Evolutionary conservation across 768 basidiomycete species (phyloP).

Genomic region (Auricularia cornea): DNA sequence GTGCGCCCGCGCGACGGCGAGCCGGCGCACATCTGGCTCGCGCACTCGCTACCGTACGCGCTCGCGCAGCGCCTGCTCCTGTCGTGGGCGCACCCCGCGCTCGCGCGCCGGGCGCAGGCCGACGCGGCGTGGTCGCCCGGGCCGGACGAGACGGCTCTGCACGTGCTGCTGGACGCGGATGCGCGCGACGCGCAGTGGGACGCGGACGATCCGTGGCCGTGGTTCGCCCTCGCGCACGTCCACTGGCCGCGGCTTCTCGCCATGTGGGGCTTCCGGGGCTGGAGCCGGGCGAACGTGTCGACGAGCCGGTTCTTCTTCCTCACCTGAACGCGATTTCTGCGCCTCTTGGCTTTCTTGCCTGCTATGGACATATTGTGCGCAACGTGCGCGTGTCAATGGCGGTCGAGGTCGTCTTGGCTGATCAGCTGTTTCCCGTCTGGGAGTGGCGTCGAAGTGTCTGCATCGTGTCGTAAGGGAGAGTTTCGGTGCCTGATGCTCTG

Average conservation of each 20-base stretch:
- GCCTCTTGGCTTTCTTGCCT: no score
- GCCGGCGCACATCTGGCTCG: neutral
- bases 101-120: neutral
- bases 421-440: no score
- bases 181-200: neutral
- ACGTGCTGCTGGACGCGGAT: neutral
- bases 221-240: neutral
- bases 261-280: neutral
- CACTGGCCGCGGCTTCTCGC: neutral
- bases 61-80: neutral
- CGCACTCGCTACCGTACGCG: neutral
- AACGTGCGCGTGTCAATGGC: no score
- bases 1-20: neutral
- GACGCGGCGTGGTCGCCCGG: neutral
- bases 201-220: neutral
- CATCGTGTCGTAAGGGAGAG: no score
- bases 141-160: neutral
- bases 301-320: neutral
- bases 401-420: no score
- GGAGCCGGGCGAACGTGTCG: neutral
- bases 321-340: neutral
- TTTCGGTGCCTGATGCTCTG: no score
- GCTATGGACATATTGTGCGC: no score
- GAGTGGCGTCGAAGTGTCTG: no score
- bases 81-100: neutral